Conservation (phyloP, 2,329 filamentous ascomycete genomes). For the Monilinia vaccinii-corymbosi region DNA sequence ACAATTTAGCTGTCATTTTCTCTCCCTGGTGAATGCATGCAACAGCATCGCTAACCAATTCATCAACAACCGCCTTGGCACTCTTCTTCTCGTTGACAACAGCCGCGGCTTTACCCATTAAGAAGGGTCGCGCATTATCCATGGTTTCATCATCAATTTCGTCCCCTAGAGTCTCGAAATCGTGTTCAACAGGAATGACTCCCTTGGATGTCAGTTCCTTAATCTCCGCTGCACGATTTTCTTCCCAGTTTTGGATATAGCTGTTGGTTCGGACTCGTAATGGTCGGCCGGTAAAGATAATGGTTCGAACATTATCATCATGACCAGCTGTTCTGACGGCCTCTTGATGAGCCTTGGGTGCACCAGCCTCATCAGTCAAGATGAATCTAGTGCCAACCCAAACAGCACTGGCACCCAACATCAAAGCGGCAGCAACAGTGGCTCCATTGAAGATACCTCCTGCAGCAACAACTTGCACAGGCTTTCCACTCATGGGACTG, state of each 20-base stretch:
- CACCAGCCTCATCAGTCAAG: constrained; percentile 86
- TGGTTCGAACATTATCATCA: constrained; percentile 92
- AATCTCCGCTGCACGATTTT: constrained; percentile 81
- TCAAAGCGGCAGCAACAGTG: constrained; percentile 79
- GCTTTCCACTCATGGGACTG: constrained; percentile 76
- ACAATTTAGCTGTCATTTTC: constrained; percentile 63
- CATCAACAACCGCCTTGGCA: constrained; percentile 87
- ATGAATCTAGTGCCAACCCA: constrained; percentile 98
- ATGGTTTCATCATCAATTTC: constrained; percentile 69
- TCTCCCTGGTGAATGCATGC: constrained; percentile 59
- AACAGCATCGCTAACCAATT: constrained; percentile 79
- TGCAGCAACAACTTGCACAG: constrained; percentile 86
- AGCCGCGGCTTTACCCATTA: constrained; percentile 96
- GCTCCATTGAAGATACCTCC: constrained; percentile 92
- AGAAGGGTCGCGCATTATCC: constrained; percentile 81
- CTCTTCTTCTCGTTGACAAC: constrained; percentile 88
- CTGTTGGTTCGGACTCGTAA: constrained; percentile 87
- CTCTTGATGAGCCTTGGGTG: constrained; percentile 89
- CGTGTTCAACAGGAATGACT: constrained; percentile 85
- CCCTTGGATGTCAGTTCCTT: constrained; percentile 86
- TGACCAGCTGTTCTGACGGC: constrained; percentile 84
- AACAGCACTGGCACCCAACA: constrained; percentile 85
- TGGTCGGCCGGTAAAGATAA: constrained; percentile 97
- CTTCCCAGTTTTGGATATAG: constrained; percentile 92
- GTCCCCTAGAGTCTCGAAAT: constrained; percentile 74